Base-by-base conservation (phyloP, 805 yeast genomes). In the Ogataea methylovora region DNA sequence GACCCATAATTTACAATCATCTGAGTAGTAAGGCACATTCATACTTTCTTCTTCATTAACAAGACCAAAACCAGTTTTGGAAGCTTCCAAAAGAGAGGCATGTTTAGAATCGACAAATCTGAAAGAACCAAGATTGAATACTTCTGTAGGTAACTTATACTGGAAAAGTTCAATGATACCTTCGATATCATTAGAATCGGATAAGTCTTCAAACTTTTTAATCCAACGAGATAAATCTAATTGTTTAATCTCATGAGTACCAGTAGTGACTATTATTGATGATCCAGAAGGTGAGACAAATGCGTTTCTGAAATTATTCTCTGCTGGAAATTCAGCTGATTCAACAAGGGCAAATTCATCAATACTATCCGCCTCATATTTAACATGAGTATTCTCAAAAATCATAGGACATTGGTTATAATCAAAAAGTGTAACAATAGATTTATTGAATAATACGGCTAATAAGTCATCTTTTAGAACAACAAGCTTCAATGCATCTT, bases 401-500 rank as follows among this genome's bases (percentile, higher is more conserved):
- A 38, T 32, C 58, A 52, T 55, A 4, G 39, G 23, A 17, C 42
- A 45, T n/a, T 36, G 36, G 16, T 44, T 43, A 27, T 43, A 46
- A 36, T 50, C 50, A 29, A 38, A 43, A 12, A 51, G 24, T 2
- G 47, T 41, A 5, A 45, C 29, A 19, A 51, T 32, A 4, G 58
- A 39, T 15, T 42, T 40, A 29, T 44, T 39, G 16, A 45, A 38
- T 9, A 56, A 27, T 1, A 56, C 38, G 12, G 42, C 34, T 7
- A 56, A 18, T 17, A 56, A 17, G 31, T 49, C 59, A 27, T 49
- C 42, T 8, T 46, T 40, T 34, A 56, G 24, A 5, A 56, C 27
- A 3, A 56, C 21, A 9, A 56, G 20, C 27, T 47, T 46, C 13
- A 52, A 39, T 1, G 73, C 71, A 8, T 61, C 60, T 23, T 61